phyloP scores from a whole-genome alignment of 2,329 filamentous ascomycete genomes.

The Penicillium griseofulvum region DNA sequence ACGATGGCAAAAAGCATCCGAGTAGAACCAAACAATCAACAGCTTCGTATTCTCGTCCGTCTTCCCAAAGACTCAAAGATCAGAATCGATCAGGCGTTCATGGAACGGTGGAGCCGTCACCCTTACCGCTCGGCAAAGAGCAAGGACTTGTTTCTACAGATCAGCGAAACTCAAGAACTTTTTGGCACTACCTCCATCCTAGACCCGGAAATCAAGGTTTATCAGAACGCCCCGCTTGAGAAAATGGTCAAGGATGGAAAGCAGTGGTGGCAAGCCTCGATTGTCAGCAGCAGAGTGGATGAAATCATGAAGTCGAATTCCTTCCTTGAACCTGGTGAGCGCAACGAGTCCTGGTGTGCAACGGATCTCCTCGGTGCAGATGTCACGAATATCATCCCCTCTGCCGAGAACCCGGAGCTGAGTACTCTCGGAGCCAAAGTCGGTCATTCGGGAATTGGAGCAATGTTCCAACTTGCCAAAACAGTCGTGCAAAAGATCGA shows the following conservation, averaged over 20 bases:
- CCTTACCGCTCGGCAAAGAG: constrained; percentile 19
- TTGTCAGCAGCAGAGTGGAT: constrained; percentile 38
- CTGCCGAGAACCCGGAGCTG: neutral
- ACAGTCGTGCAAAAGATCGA: constrained; percentile 39
- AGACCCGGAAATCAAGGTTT: constrained; percentile 28
- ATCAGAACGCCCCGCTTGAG: constrained; percentile 21
- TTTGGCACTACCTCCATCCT: constrained; percentile 18
- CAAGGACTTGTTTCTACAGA: constrained; percentile 32
- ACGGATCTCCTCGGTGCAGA: constrained; percentile 27
- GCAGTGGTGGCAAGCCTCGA: constrained; percentile 42
- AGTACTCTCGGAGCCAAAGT: constrained; percentile 1
- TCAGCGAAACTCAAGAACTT: constrained; percentile 42
- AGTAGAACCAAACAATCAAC: constrained; percentile 27
- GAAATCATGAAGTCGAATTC: constrained; percentile 33
- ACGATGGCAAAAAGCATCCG: constrained; percentile 36
- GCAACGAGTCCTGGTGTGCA: constrained; percentile 32
- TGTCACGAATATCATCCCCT: neutral
- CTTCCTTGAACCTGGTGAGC: constrained; percentile 35
- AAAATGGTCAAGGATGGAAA: constrained; percentile 34
- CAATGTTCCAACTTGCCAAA: constrained; percentile 25
- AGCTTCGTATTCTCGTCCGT: constrained; percentile 29
- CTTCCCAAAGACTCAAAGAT: constrained; percentile 21
- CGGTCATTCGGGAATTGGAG: constrained; percentile 5
- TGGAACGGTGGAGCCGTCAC: constrained; percentile 37
- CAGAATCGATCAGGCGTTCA: constrained; percentile 32